Evolutionary conservation across 2,329 filamentous ascomycete genomes (phyloP), one percentile per base, ranked within the genome.

Genomic region (Claviceps citrina): DNA sequence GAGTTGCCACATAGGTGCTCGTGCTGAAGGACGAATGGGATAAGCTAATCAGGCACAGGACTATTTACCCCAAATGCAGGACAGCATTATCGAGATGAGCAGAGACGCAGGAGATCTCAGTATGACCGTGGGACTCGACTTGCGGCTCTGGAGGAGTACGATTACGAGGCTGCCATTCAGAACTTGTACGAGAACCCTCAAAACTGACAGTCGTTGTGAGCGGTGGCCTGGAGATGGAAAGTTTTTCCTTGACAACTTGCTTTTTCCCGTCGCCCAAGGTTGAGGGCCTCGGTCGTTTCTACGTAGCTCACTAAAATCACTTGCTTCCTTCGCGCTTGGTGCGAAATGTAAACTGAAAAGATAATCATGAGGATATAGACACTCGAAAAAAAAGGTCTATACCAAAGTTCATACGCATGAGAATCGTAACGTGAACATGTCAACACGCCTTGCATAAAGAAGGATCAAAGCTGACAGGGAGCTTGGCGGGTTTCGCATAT

Each of bases 61-160:
- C 70, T 93, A 0, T 93, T 86, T 57, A 84, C 84, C 3, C 84
- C 85, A 5, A 81, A 82, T 47, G 78, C 79, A 35, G 76, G 78
- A 13, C 79, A 84, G 54, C 75, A 82, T 41, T 75, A 78, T 49
- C 73, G 79, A 13, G 77, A 84, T 46, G 79, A 86, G 54, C 82
- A 86, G 55, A 78, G 82, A 45, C 78, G 79, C 36, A 76, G 81
- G 41, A 74, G 76, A 38, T 87, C 82, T 18, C 79, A 84, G 51
- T 93, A 76, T 50, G 85, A 93, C 51, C 80, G 84, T 45, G 85
- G 85, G 22, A 91, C 82, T 22, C 73, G 76, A 42, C 70, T 82
- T 45, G 79, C 80, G 16, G 78, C 75, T 16, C 61, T 78, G 10
- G 78, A 82, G 53, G 73, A 80, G 51, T 71, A 65, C 42, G 70